phyloP scores from a whole-genome alignment of 2,329 filamentous ascomycete genomes.

The Aspergillus glaucus region DNA sequence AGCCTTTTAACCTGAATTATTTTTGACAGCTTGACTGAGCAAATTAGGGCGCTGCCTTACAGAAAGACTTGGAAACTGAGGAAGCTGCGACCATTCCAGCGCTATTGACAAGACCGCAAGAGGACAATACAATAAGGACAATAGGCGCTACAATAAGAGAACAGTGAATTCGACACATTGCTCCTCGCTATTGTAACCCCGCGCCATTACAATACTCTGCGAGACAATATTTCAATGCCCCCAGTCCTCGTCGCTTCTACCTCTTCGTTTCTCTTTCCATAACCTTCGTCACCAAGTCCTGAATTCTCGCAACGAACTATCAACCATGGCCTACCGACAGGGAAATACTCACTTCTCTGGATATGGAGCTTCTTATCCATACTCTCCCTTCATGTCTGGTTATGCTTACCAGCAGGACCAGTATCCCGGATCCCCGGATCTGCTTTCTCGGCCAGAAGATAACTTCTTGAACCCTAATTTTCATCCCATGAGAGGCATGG shows the following conservation, averaged over 20 bases:
- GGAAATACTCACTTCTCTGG: not conserved
- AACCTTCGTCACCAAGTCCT: not conserved
- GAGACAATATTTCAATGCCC: not conserved
- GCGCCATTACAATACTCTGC: not conserved
- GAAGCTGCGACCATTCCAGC: too few species aligned
- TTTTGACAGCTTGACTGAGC: too few species aligned
- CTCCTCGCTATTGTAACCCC: not conserved
- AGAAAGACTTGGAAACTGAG: too few species aligned
- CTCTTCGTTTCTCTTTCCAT: not conserved
- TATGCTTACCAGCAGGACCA: not conserved
- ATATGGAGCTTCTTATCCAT: not conserved
- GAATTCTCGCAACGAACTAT: not conserved
- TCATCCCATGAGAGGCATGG: not conserved
- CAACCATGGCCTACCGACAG: slow-evolving; percentile 1
- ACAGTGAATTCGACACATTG: not conserved
- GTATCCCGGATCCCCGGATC: not conserved
- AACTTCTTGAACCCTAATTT: not conserved
- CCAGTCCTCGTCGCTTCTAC: not conserved
- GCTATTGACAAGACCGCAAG: not conserved
- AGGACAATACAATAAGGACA: not conserved
- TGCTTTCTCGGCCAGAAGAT: not conserved
- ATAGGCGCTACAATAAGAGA: not conserved
- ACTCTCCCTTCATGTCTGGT: not conserved
- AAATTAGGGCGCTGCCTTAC: too few species aligned
- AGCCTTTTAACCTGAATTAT: not conserved